Evolutionary conservation across 345 rosid species (phyloP), one percentile per base, ranked within the genome.

Genomic region (Garcia nutans): DNA sequence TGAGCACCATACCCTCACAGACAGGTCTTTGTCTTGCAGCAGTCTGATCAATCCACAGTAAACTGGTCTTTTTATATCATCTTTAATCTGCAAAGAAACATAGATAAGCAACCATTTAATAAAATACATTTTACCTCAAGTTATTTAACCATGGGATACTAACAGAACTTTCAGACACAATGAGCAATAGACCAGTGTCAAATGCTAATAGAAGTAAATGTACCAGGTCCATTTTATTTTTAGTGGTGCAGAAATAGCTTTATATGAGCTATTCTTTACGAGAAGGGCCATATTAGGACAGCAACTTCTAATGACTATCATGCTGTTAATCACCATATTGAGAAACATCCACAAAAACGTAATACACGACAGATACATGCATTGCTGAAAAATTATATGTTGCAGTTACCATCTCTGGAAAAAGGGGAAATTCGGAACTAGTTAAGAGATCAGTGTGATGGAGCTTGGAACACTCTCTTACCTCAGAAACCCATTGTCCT

Each of bases 401-500:
- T 33, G 37, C 55, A 65, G 20, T 1, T 41, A 49, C 31, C 63
- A 11, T n/a, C 64, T 60, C 10, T 68, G 23, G 57, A 68, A 1
- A 50, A 3, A 50, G 55, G 13, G 55, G 41, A 37, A 50, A 50
- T 50, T 50, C 13, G 55, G 13, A 50, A 50, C 13, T 50, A 50
- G 16, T 50, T 8, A 11, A 45, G 62, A 70, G 37, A 8, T 70
- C 31, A 20, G 44, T 41, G 69, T 16, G 33, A 63, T 41, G 33
- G 41, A 60, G 55, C 74, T 37, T 37, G 5, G 41, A 37, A 82
- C 68, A 55, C 52, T 17, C 19, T 42, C 45, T 71, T 88, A 96
- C 99, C 98, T 96, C 99, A 59, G 98, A 96, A 80, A 96, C 98
- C 98, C 98, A 96, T 64, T 96, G 99, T 71, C 99, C 99, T 82